These are phyloP conservation scores for Murraya koenigii DNA, from an alignment of 345 rosid species.

Conservation along the genomic window DNA sequence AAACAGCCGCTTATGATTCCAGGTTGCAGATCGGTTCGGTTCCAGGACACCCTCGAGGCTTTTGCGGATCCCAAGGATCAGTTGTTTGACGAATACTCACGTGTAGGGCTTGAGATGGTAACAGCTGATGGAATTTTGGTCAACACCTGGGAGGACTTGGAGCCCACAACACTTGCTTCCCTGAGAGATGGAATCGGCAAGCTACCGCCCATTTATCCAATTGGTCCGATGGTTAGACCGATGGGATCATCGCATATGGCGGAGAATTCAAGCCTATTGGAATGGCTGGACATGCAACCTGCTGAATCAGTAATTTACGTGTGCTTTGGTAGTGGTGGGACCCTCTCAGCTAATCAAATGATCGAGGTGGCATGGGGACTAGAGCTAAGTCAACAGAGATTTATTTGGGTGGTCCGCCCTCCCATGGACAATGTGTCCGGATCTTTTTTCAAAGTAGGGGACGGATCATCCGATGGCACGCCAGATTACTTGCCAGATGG, in stretches of 20 bases:
- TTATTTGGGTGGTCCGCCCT: conserved; percentile 46
- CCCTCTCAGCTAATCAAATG: conserved; percentile 34
- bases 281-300: conserved; percentile 55
- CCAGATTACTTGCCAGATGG: conserved; percentile 49
- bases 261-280: conserved; percentile 8
- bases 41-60: conserved; percentile 40
- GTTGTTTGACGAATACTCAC: conserved; percentile 10
- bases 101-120: conserved; percentile 27
- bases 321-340: conserved; percentile 76
- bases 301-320: conserved; percentile 52
- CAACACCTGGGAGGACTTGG: conserved; percentile 52
- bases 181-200: conserved; percentile 11
- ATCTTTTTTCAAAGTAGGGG: neutral
- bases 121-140: conserved; percentile 52
- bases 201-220: conserved; percentile 27
- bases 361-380: conserved; percentile 38
- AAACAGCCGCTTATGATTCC: conserved; percentile 38
- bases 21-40: conserved; percentile 51
- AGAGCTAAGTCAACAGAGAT: conserved; percentile 38
- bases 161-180: conserved; percentile 29
- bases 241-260: neutral
- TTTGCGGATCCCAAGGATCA: conserved; percentile 21
- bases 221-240: conserved; percentile 28
- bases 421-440: conserved; percentile 20
- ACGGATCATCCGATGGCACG: conserved; percentile 7